phyloP scores from a whole-genome alignment of 169 alveolate species.

The Cryptosporidium viatorum region DNA sequence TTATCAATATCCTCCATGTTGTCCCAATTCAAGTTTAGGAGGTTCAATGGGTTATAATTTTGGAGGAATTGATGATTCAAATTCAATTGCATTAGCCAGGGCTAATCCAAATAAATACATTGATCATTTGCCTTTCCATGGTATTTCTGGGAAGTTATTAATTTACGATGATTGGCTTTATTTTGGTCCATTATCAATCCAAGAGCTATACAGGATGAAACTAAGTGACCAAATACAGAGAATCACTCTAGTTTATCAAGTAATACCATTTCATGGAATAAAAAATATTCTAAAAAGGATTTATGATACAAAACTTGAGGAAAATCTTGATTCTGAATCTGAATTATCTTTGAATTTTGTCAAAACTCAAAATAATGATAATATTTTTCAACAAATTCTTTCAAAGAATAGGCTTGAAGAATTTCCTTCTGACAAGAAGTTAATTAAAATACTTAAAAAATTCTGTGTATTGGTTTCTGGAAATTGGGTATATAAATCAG shows the following conservation, averaged over 20 bases:
- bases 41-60: slow-evolving; percentile 58
- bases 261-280: slow-evolving; percentile 63
- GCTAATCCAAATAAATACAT: background rate
- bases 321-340: background rate
- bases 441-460: slow-evolving; percentile 14
- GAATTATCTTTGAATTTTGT: background rate
- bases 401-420: background rate
- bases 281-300: slow-evolving; percentile 40
- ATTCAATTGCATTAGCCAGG: background rate
- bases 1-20: slow-evolving; percentile 72
- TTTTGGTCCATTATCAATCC: slow-evolving; percentile 50
- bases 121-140: slow-evolving; percentile 31
- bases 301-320: background rate
- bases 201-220: slow-evolving; percentile 51
- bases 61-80: slow-evolving; percentile 54
- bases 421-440: slow-evolving; percentile 40
- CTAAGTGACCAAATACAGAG: slow-evolving; percentile 56
- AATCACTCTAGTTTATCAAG: slow-evolving; percentile 69
- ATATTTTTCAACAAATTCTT: background rate
- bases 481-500: slow-evolving; percentile 66
- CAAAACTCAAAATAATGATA: slow-evolving; percentile 5
- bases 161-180: slow-evolving; percentile 59
- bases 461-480: slow-evolving; percentile 71
- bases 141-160: slow-evolving; percentile 50
- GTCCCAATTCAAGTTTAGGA: slow-evolving; percentile 67